phyloP scores from a whole-genome alignment of 139 green algal species.

The Monoraphidium neglectum region DNA sequence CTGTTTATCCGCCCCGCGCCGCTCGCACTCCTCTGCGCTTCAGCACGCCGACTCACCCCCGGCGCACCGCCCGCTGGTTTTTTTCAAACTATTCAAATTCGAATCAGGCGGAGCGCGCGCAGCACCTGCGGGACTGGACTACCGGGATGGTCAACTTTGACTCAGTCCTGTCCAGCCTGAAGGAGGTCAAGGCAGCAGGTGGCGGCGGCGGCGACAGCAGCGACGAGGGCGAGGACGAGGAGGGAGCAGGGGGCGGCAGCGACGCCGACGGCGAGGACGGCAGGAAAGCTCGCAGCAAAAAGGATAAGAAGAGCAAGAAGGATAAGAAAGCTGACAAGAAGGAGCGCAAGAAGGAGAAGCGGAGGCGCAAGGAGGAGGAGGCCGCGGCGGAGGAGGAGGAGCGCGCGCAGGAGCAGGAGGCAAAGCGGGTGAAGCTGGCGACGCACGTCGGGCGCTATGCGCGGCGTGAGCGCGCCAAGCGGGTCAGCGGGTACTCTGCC shows the following conservation, averaged over 20 bases:
- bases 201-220: conserved; percentile 20
- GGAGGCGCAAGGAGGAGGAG: background rate
- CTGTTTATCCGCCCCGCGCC: too few species aligned
- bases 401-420: background rate
- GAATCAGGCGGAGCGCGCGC: conserved; percentile 52
- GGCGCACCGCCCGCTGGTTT: too few species aligned
- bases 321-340: background rate
- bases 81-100: background rate
- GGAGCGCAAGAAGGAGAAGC: conserved; percentile 15
- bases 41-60: too few species aligned
- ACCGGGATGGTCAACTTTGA: conserved; percentile 77
- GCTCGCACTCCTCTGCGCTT: too few species aligned
- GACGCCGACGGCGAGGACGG: background rate
- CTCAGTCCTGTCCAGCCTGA: conserved; percentile 66
- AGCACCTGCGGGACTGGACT: conserved; percentile 66
- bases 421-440: conserved; percentile 27
- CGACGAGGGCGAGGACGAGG: background rate
- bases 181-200: conserved; percentile 48
- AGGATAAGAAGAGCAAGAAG: conserved; percentile 15
- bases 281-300: background rate
- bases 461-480: conserved; percentile 67
- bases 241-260: background rate
- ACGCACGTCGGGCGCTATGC: conserved; percentile 73
- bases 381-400: conserved; percentile 1
- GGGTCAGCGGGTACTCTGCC: conserved; percentile 72